Evolutionary conservation across 495 filamentous ascomycete species (phyloP).

Genomic region (Penicillium chermesinum): DNA sequence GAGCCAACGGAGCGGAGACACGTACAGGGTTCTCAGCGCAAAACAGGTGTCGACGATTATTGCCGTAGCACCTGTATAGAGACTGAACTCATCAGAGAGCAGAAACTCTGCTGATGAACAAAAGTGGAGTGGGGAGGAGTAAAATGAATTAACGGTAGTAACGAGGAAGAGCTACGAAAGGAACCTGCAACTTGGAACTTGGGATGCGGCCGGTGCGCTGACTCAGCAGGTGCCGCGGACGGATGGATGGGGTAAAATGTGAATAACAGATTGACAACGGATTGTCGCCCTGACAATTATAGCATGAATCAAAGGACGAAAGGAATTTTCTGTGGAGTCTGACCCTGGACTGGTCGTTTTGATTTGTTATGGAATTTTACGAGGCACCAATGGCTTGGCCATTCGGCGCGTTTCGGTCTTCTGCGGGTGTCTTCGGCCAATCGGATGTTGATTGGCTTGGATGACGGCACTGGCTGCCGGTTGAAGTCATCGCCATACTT

Average conservation of each 20-base stretch:
- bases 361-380: not conserved
- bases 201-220: slow-evolving; percentile 23
- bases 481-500: too few relatives aligned
- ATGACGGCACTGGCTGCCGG: slow-evolving; percentile 11
- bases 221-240: slow-evolving; percentile 24
- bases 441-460: slow-evolving; percentile 7
- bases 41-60: slow-evolving; percentile 44
- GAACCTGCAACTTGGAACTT: slow-evolving; percentile 11
- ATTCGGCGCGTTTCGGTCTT: slow-evolving; percentile 19
- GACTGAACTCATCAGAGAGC: slow-evolving; percentile 45
- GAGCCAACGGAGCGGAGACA: slow-evolving; percentile 26
- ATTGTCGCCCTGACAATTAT: not conserved
- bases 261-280: not conserved
- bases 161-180: slow-evolving; percentile 14
- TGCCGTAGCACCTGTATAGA: slow-evolving; percentile 44
- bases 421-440: slow-evolving; percentile 27
- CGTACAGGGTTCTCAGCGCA: slow-evolving; percentile 14
- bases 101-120: slow-evolving; percentile 26
- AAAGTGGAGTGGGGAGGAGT: not conserved
- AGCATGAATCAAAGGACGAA: too few relatives aligned
- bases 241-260: slow-evolving; percentile 3
- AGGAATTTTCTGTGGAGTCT: not conserved
- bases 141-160: slow-evolving; percentile 11
- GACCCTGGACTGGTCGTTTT: not conserved
- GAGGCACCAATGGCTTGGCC: slow-evolving; percentile 12